These are phyloP conservation scores for Halenospora varia DNA, from an alignment of 495 filamentous ascomycete species.

Conservation along the genomic window DNA sequence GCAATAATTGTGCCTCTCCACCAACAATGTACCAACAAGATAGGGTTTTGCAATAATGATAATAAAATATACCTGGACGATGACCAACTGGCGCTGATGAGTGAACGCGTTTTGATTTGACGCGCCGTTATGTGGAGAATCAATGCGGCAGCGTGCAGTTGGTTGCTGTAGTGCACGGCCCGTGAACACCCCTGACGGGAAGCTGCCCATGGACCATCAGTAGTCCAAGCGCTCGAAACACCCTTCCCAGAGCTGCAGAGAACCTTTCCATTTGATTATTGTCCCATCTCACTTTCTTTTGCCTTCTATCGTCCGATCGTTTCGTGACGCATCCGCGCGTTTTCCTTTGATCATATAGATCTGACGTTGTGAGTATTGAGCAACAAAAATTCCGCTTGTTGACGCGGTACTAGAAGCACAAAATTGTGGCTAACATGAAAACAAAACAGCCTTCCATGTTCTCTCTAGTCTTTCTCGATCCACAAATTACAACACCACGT, in stretches of 20 bases:
- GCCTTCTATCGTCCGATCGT: background rate
- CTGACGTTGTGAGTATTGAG: slow-evolving; percentile 10
- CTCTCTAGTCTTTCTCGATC: background rate
- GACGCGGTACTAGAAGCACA: background rate
- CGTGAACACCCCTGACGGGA: too few species aligned
- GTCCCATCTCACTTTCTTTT: background rate
- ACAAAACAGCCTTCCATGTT: slow-evolving; percentile 10
- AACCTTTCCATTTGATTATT: background rate
- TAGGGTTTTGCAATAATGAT: background rate
- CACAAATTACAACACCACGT: background rate
- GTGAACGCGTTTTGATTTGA: too few species aligned
- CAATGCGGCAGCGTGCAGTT: too few species aligned
- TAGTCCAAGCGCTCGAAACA: background rate
- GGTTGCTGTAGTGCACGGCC: too few species aligned
- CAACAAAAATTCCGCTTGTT: background rate
- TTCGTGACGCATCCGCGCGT: background rate
- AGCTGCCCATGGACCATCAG: background rate
- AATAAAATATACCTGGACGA: background rate
- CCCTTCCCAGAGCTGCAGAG: background rate
- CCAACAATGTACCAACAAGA: background rate
- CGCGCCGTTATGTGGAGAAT: too few species aligned
- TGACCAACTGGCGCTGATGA: too few species aligned
- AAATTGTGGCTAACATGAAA: background rate
- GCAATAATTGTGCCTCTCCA: background rate
- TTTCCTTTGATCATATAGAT: background rate